Conservation (phyloP, 495 filamentous ascomycete species). For the Podospora anserina region DNA sequence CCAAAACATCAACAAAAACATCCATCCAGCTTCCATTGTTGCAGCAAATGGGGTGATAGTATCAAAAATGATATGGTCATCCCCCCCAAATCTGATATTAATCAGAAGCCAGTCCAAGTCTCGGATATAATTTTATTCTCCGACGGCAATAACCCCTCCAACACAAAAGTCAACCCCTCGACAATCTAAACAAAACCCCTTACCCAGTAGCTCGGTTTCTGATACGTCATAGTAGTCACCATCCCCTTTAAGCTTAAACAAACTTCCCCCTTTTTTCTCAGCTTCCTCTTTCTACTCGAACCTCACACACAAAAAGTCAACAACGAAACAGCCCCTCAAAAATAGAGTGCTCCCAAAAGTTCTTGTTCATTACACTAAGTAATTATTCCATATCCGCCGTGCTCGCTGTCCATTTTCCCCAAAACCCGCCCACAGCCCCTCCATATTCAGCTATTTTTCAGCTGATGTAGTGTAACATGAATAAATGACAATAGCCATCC, state of each 20-base stretch:
- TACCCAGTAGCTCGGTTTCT: neutral
- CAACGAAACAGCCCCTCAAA: neutral
- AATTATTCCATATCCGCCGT: neutral
- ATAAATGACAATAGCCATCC: neutral
- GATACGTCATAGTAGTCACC: neutral
- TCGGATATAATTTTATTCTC: neutral
- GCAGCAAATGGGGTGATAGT: too few relatives aligned
- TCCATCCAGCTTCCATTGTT: too few relatives aligned
- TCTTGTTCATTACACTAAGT: neutral
- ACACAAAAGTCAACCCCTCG: neutral
- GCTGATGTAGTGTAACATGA: neutral
- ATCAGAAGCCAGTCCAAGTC: too few relatives aligned
- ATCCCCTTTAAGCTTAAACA: neutral
- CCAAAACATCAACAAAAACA: too few relatives aligned
- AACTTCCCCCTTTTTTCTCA: neutral
- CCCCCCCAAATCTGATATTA: too few relatives aligned
- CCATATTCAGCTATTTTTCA: neutral
- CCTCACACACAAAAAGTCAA: neutral
- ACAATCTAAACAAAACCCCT: neutral
- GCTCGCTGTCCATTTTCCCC: neutral
- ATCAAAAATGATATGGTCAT: too few relatives aligned
- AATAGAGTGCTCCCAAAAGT: neutral
- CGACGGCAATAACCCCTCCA: neutral
- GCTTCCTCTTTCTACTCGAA: neutral
- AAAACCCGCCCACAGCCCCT: neutral